phyloP scores from a whole-genome alignment of 129 eudicot species.

The Pulicaria dysenterica region DNA sequence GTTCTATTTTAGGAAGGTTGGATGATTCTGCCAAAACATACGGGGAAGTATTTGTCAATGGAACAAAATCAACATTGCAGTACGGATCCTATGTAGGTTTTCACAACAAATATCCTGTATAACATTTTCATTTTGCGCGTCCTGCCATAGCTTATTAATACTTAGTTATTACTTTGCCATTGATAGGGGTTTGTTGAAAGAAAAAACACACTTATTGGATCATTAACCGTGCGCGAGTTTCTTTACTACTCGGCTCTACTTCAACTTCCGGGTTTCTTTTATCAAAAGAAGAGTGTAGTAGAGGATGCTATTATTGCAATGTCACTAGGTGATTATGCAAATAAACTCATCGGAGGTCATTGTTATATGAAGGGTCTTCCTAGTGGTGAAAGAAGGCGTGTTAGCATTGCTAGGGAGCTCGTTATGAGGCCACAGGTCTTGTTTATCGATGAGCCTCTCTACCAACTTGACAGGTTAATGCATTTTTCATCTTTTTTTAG shows the following conservation, averaged over 20 bases:
- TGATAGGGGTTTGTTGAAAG: slow-evolving; percentile 68
- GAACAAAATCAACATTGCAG: slow-evolving; percentile 59
- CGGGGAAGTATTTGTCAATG: slow-evolving; percentile 89
- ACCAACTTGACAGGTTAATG: slow-evolving; percentile 85
- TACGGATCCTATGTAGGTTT: slow-evolving; percentile 90
- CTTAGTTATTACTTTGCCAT: background rate
- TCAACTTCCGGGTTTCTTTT: slow-evolving; percentile 94
- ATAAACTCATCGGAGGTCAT: slow-evolving; percentile 90
- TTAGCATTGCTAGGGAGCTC: slow-evolving; percentile 90
- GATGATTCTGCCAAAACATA: slow-evolving; percentile 79
- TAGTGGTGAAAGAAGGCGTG: slow-evolving; percentile 92
- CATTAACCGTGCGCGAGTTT: slow-evolving; percentile 78
- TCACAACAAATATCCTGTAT: background rate
- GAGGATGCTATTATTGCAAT: slow-evolving; percentile 92
- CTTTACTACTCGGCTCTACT: slow-evolving; percentile 95
- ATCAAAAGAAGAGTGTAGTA: slow-evolving; percentile 66
- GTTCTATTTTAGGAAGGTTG: slow-evolving; percentile 70
- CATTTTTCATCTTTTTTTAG: background rate
- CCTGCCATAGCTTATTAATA: too few species aligned
- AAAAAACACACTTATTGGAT: slow-evolving; percentile 72
- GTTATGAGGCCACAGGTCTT: slow-evolving; percentile 85
- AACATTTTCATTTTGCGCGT: slow-evolving; percentile 1
- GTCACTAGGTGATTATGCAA: slow-evolving; percentile 88
- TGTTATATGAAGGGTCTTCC: slow-evolving; percentile 88
- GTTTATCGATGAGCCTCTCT: slow-evolving; percentile 94